Evolutionary conservation across 2,329 filamentous ascomycete genomes (phyloP), one percentile per base, ranked within the genome.

Genomic region (Corynespora cassiicola): DNA sequence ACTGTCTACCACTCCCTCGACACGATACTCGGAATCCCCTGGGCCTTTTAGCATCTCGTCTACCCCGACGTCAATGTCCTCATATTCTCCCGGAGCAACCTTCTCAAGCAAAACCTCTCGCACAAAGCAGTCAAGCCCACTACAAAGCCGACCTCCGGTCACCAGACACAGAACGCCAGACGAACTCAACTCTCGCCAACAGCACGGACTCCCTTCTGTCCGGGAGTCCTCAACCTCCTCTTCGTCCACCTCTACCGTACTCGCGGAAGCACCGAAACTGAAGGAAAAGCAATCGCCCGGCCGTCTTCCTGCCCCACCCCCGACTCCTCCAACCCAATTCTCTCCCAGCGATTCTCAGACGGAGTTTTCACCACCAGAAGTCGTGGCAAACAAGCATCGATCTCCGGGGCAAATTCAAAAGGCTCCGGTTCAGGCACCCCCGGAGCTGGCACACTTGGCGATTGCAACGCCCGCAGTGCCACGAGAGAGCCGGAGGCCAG

Each of bases 11-110:
- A 90, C 86, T 42, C 86, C 87, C 23, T 90, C 87, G 4, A 90
- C 87, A 2, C 76, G 84, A 45, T 90, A 87, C 56, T 88, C 86
- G 2, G 87, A 83, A 39, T 90, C 87, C 1, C 82, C 85, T 8
- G 81, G 85, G 2, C 72, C 82, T 5, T 90, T 89, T 66, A 90
- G 87, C 59, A 79, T 87, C 47, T 86, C 87, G 42, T 90, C 87
- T 1, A 90, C 87, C 3, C 87, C 87, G 6, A 90, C 86, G 4
- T 90, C 87, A 7, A 84, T 87, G 47, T 86, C 84, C 6, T 90
- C 87, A 1, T 85, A 86, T 54, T 88, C 85, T n/a, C 85, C 87
- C 3, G 78, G 81, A 3, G 65, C 85, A 4, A 68, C 81, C 63
- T 45, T 74, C 61, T 51, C 75, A 65, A 49, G 42, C n/a, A 68